Base-by-base conservation (phyloP, 2,329 filamentous ascomycete genomes). In the Exophiala lecanii-corni region DNA sequence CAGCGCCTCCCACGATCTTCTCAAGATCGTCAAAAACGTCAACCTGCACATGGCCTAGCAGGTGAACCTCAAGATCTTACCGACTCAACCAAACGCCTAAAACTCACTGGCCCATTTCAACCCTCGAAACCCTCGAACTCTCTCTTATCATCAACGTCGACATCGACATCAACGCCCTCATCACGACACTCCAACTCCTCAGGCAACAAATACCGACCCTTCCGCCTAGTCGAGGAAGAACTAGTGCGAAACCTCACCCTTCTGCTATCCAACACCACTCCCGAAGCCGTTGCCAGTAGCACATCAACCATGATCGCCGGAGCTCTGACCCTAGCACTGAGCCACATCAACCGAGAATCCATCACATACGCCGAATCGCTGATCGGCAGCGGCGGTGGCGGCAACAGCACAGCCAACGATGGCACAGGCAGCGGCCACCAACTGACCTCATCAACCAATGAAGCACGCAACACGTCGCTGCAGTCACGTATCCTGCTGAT, bases 181-280 rank as follows among this genome's bases (percentile, higher is more conserved):
- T 35, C 45, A 19, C 7, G 23, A 12, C 23, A 6, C 12, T 12
- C 26, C 4, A 57, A 58, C 34, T 65, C 68, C 50, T 63, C 71
- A 58, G 82, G 86, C 36, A 96, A 95, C 72, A 97, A 97, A 68
- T 97, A 92, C 68, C 85, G 89, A 0, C 87, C 89, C 36, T 97
- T 97, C 63, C 82, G 86, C 15, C 76, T 89, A 47, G 82, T 98
- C 56, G 91, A 98, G 65, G 74, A 83, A 46, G 81, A 85, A 48
- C 80, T 98, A 43, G 73, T 92, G 28, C 67, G 72, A 13, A 88
- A 88, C 38, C 76, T 97, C 21, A 78, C 78, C 20, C 67, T 72
- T n/a, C 77, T 98, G 44, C 77, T 97, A 57, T 66, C 75, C 44
- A 71, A 74, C 35, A 95, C 89, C 1, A 79, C 76, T 2, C 63